Conservation (phyloP, 306 rosid genomes). For the Gastrolobium villosum region DNA sequence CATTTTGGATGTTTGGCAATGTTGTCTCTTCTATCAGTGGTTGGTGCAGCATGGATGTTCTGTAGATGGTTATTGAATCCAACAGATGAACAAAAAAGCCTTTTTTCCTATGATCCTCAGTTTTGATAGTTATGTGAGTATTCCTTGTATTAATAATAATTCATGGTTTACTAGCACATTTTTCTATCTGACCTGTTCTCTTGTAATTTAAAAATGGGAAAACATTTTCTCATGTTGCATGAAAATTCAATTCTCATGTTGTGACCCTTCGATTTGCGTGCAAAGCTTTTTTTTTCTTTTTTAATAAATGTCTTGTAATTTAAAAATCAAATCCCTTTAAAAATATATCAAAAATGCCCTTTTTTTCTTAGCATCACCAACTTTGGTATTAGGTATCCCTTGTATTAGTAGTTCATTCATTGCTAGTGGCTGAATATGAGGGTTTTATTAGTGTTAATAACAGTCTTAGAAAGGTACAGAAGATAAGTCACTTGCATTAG, state of each 20-base stretch:
- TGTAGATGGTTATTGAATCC: conserved; percentile 92
- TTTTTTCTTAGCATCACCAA: conserved; percentile 65
- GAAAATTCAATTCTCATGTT: no score
- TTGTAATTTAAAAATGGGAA: not conserved
- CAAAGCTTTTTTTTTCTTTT: no score
- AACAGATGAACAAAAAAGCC: conserved; percentile 78
- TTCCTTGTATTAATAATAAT: conserved; percentile 7
- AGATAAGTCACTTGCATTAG: not conserved
- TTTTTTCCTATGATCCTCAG: conserved; percentile 74
- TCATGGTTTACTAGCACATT: conserved; percentile 15
- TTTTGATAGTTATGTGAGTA: conserved; percentile 62
- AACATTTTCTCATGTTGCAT: no score
- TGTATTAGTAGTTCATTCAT: conserved; percentile 15
- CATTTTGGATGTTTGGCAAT: conserved; percentile 81
- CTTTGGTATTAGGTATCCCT: conserved; percentile 49
- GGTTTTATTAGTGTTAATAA: not conserved
- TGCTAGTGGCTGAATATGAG: conserved; percentile 1
- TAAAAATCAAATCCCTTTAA: no score
- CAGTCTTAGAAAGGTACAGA: not conserved
- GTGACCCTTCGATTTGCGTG: no score
- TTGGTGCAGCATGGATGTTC: conserved; percentile 87
- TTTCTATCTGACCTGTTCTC: not conserved
- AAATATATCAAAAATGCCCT: conserved; percentile 52
- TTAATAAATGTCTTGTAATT: not conserved
- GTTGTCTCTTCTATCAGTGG: conserved; percentile 84